A percentile compares a stretch with the other conserved stretches of the same genome.
Conservation (phyloP, 176 grass and related monocot genomes). For the Musa itinerans region DNA sequence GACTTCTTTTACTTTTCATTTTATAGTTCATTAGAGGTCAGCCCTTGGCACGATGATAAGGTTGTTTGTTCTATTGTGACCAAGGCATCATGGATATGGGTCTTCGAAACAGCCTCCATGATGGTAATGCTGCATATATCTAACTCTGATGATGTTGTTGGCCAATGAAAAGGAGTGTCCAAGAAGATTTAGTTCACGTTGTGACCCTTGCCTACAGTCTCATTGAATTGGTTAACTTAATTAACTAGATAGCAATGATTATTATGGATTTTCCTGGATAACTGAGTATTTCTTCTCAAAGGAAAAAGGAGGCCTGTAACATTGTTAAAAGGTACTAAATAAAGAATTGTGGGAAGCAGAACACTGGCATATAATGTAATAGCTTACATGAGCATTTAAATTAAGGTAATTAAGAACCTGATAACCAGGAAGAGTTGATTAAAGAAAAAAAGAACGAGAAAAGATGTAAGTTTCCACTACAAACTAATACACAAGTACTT, state of each 20-base stretch:
- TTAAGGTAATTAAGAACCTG: background rate
- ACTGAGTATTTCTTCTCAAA: background rate
- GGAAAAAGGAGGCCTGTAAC: background rate
- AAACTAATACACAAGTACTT: background rate
- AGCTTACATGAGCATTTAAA: too few relatives aligned
- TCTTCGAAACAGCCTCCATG: background rate
- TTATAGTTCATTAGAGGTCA: background rate
- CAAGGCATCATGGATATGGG: background rate
- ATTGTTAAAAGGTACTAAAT: background rate
- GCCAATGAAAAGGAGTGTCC: background rate
- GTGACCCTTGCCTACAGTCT: background rate
- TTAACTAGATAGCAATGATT: background rate
- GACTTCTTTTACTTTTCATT: background rate
- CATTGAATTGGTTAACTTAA: background rate
- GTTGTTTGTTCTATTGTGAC: background rate
- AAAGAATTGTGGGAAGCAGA: background rate
- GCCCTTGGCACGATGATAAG: background rate
- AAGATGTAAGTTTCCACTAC: background rate
- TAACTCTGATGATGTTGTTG: background rate
- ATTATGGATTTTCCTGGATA: background rate
- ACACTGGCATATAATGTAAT: background rate
- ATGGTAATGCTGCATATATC: background rate
- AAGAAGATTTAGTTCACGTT: background rate
- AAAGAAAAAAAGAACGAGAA: background rate
- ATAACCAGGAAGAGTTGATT: too few relatives aligned